Evolutionary conservation across 1,139 yeast genomes (phyloP), one percentile per base, ranked within the genome.

Genomic region (Lodderomyces pseudojiufengensis): DNA sequence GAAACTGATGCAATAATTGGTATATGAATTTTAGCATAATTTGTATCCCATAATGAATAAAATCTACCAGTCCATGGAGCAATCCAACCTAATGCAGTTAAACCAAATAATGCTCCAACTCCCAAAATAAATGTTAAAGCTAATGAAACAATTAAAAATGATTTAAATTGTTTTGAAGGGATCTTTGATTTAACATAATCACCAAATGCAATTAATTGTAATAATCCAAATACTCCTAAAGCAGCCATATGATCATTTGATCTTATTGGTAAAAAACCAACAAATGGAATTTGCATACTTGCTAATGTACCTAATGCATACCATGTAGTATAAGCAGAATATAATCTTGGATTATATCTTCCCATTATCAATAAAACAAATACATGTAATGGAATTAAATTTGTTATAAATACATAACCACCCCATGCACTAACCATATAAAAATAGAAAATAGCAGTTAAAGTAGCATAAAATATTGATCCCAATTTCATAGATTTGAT

Each of bases 381-480:
- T 22, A 90, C 88, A 59, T 94, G 99, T 52, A 94, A 72, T 35
- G 99, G 99, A 52, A 94, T 87, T 71, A 94, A 80, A 65, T 94
- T 94, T 43, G 98, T 94, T 64, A 94, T 94, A 69, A 94, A 94
- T 35, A 92, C 99, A 57, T 94, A 94, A 15, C 99, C 99, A 70
- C 98, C 98, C 99, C 99, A 94, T n/a, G 99, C 98, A 36, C 95
- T 83, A 36, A 94, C 99, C 99, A 94, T 94, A 72, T 94, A 94
- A 62, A 94, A 94, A 68, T 94, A 94, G 52, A 82, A 84, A 32
- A 87, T 60, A 2, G 98, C 95, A 24, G 97, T 80, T 50, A 84
- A 65, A 5, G 94, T 74, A 13, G 90, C 95, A 70, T 82, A 86
- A 49, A 85, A 73, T 12, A 88, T 82, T 3, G 96, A 85, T 23